Base-by-base conservation (phyloP, 805 yeast species). In the Ogataea trehalophila region DNA sequence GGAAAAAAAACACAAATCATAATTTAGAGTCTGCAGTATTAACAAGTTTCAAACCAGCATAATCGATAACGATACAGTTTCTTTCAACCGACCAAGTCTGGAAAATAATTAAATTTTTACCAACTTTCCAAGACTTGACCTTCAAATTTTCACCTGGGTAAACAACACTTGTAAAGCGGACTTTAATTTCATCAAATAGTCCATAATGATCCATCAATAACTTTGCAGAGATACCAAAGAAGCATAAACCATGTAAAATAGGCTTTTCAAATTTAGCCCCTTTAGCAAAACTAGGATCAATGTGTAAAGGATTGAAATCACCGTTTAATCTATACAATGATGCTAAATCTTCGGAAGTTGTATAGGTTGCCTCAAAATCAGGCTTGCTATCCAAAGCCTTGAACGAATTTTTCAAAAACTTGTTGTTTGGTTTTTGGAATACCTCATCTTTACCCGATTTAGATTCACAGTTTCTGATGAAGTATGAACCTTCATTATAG, bases 251-350 rank as follows among this genome's bases (percentile, higher is more conserved):
- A 70, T 92, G 99, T 55, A 92, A 76, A 57, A 92, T 92, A 42
- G 99, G 99, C 46, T 73, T 71, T 42, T 81, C 81, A 66, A 92
- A 92, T 51, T 85, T 85, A 42, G 92, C 97, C 48, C 87, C 87
- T 53, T 83, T 79, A 15, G 98, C 97, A 69, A 91, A 85, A 31
- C 66, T 74, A 17, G 98, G 97, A 70, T 92, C 98, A 63, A 92
- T 84, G 72, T 91, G 99, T 58, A 92, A 77, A 50, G 99, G 99
- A 68, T 92, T 92, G 67, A 83, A 83, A 73, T 92, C 99, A 46
- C 97, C 98, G 51, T 92, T 84, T 51, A 92, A 74, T 66, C 99
- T 80, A 73, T 92, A 92, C 47, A 91, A 69, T 4, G 96, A 88
- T 41, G 97, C 97, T 66, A 83, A 89, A 65, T 90, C 87, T 39